Evolutionary conservation across 805 yeast genomes (phyloP).

Genomic region (Kluyveromyces nonfermentans): DNA sequence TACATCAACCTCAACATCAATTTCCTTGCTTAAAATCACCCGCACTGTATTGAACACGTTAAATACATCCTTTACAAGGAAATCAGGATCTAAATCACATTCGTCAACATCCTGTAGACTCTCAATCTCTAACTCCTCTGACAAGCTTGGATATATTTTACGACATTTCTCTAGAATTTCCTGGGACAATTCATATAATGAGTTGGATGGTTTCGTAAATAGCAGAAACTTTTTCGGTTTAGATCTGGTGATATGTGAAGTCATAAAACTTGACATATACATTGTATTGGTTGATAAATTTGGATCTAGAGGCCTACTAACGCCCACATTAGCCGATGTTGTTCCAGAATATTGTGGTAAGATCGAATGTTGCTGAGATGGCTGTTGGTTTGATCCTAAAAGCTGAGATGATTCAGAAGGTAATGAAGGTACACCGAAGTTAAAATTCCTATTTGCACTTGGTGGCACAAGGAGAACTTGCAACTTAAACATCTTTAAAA

Average conservation of each 20-base stretch:
- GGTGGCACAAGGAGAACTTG: conserved; percentile 39
- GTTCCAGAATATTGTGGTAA: conserved; percentile 3
- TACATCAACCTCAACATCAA: conserved; percentile 19
- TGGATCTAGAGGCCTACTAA: conserved; percentile 1
- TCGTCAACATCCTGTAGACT: conserved; percentile 56
- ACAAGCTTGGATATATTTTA: conserved; percentile 53
- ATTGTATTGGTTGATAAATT: conserved; percentile 6
- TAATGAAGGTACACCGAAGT: conserved; percentile 12
- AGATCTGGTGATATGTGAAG: conserved; percentile 18
- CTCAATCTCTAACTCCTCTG: conserved; percentile 43
- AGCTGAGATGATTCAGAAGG: conserved; percentile 21
- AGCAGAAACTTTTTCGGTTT: conserved; percentile 50
- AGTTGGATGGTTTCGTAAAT: conserved; percentile 41
- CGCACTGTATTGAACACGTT: conserved; percentile 38
- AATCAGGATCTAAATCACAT: conserved; percentile 78
- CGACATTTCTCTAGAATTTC: conserved; percentile 49
- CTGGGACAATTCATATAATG: conserved; percentile 40
- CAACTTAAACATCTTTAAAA: conserved; percentile 31
- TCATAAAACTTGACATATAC: conserved; percentile 10
- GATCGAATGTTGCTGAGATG: neutral
- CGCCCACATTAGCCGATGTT: conserved; percentile 4
- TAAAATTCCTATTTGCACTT: conserved; percentile 20
- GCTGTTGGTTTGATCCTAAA: conserved; percentile 8
- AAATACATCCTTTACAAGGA: conserved; percentile 54
- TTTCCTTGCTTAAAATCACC: conserved; percentile 36